phyloP scores from a whole-genome alignment of 192 early-diverging fungal genomes.

The Umbelopsis sp. region DNA sequence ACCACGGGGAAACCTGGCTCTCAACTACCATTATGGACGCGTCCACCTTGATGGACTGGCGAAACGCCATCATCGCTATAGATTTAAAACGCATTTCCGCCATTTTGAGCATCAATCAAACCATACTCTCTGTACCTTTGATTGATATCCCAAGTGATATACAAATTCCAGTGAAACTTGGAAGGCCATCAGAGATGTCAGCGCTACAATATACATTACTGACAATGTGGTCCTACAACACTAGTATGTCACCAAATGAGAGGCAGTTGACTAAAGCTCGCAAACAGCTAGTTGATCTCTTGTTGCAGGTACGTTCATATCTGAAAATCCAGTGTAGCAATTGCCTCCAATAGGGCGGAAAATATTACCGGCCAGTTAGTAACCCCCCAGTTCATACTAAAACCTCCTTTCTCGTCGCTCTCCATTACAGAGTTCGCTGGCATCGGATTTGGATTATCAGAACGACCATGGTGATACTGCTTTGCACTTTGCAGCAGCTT shows the following conservation, averaged over 20 bases:
- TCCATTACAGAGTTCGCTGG: not conserved
- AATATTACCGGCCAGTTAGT: not conserved
- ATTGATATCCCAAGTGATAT: not conserved
- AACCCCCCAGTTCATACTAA: slow-evolving; percentile 5
- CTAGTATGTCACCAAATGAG: not conserved
- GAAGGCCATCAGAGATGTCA: slow-evolving; percentile 10
- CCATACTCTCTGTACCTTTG: not conserved
- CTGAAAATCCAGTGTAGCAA: not conserved
- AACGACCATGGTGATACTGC: slow-evolving; percentile 11
- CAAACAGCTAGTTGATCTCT: slow-evolving; percentile 4
- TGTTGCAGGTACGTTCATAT: slow-evolving; percentile 3
- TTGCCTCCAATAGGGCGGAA: not conserved
- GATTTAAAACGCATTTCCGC: slow-evolving; percentile 9
- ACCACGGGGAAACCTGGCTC: slow-evolving; percentile 8
- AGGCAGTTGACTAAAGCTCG: not conserved
- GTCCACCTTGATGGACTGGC: slow-evolving; percentile 17
- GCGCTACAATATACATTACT: not conserved
- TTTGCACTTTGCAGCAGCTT: not conserved
- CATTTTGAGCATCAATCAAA: slow-evolving; percentile 3
- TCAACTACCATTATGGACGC: slow-evolving; percentile 18
- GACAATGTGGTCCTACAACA: slow-evolving; percentile 11
- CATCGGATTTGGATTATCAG: slow-evolving; percentile 1
- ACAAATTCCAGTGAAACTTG: slow-evolving; percentile 3
- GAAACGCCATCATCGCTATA: slow-evolving; percentile 13
- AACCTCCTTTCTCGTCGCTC: not conserved